Base-by-base conservation (phyloP, 176 grass and related monocot genomes). In the Zea mays region DNA sequence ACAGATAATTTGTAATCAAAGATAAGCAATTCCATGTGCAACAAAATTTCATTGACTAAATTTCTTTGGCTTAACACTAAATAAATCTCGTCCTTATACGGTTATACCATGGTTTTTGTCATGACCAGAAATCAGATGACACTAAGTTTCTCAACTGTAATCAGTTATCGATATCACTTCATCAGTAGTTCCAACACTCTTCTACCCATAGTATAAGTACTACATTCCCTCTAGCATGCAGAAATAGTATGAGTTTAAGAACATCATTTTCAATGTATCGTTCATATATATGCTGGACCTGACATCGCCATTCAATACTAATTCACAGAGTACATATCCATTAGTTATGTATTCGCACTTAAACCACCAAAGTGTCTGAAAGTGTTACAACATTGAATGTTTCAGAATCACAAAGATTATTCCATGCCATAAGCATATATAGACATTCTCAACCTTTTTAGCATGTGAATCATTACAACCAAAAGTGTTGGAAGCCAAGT, bases 21-120 rank as follows among this genome's bases (percentile, higher is more conserved):
- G 54, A 71, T 81, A 69, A 73, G 46, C 16, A 71, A 48, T 52
- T 79, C 36, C 62, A 69, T 74, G 52, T 67, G 54, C 62, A 79
- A 62, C 15, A 72, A 78, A 78, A 19, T 63, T 37, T 12, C 14
- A 38, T 57, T 74, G 44, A 48, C 71, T 55, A 4, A 41, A 74
- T 62, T 8, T 60, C 59, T 46, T 75, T 4, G 0, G 3, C 73
- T 83, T 56, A 7, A 52, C 27, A 82, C 2, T 1, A 20, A 40
- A 48, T 5, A 51, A 61, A 12, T 66, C 54, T 38, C 33, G 2
- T 35, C 10, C 1, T 3, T 21, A 21, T n/a, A n/a, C n/a, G n/a
- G n/a, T n/a, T n/a, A n/a, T 27, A 41, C 6, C 34, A 59, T 76
- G 16, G 11, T 67, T 36, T 48, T 48, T 8, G 12, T 61, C 17